Evolutionary conservation across 768 basidiomycete genomes (phyloP).

Genomic region (Scleroderma bovista): DNA sequence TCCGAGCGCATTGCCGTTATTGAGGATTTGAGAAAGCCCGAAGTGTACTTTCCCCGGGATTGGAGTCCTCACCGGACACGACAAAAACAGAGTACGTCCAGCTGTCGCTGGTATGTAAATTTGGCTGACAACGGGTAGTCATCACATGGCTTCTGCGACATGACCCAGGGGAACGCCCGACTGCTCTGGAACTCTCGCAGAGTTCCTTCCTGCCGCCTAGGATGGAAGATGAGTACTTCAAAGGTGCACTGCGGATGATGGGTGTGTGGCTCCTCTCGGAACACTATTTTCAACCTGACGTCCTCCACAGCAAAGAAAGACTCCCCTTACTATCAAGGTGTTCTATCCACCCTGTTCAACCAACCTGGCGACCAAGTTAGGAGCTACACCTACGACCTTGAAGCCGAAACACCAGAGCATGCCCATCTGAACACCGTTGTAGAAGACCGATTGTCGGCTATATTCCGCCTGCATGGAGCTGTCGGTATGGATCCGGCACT

Average conservation of each 20-base stretch:
- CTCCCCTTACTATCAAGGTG: slow-evolving; percentile 74
- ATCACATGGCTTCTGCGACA: slow-evolving; percentile 80
- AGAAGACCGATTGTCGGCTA: slow-evolving; percentile 65
- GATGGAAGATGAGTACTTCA: slow-evolving; percentile 84
- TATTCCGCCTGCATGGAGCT: slow-evolving; percentile 88
- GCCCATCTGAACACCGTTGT: slow-evolving; percentile 69
- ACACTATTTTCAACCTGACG: too few species aligned
- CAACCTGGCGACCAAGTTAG: slow-evolving; percentile 61
- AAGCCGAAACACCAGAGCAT: slow-evolving; percentile 64
- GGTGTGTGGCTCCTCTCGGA: slow-evolving; percentile 37
- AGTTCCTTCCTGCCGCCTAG: slow-evolving; percentile 70
- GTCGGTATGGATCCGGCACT: slow-evolving; percentile 82
- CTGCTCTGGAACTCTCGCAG: slow-evolving; percentile 77
- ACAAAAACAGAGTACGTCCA: slow-evolving; percentile 62
- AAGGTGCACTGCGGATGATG: slow-evolving; percentile 71
- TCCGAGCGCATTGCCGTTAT: slow-evolving; percentile 83
- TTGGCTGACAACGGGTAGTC: slow-evolving; percentile 37
- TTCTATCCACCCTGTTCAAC: slow-evolving; percentile 74
- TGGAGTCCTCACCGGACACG: slow-evolving; percentile 62
- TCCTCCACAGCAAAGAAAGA: slow-evolving; percentile 59
- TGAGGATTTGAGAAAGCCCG: slow-evolving; percentile 67
- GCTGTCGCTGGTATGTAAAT: background rate
- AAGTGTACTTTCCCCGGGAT: slow-evolving; percentile 66
- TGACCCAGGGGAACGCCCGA: slow-evolving; percentile 71
- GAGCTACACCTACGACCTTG: slow-evolving; percentile 69